These are phyloP conservation scores for Mortierella sp. DNA, from an alignment of 371 early-diverging fungal species.

Conservation along the genomic window DNA sequence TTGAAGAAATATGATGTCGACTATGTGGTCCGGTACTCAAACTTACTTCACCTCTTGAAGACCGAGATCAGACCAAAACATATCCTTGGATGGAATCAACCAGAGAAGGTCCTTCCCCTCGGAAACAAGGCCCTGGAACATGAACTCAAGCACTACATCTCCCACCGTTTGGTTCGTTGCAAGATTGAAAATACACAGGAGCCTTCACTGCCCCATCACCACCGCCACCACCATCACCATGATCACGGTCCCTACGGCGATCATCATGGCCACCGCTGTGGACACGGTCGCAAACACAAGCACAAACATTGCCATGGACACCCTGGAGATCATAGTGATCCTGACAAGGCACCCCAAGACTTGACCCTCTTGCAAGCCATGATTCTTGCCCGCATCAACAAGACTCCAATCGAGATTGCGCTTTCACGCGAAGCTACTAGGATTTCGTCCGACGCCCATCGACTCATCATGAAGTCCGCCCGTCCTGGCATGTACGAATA, in stretches of 20 bases:
- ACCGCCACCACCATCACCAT: slow-evolving; percentile 9
- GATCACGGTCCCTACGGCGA: slow-evolving; percentile 50
- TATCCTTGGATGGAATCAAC: slow-evolving; percentile 51
- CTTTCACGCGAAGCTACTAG: slow-evolving; percentile 56
- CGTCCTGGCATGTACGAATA: slow-evolving; percentile 64
- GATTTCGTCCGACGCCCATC: slow-evolving; percentile 65
- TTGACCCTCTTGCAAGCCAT: slow-evolving; percentile 54
- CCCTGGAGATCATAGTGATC: slow-evolving; percentile 7
- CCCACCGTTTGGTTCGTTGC: slow-evolving; percentile 28
- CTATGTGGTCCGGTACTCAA: slow-evolving; percentile 54
- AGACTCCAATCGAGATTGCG: slow-evolving; percentile 64
- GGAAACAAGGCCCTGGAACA: slow-evolving; percentile 31
- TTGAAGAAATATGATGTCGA: slow-evolving; percentile 64
- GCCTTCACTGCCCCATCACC: not conserved
- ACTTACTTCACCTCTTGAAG: slow-evolving; percentile 43
- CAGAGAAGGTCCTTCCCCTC: slow-evolving; percentile 35
- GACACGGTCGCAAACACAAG: slow-evolving; percentile 16
- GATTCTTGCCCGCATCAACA: slow-evolving; percentile 63
- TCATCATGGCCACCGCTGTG: slow-evolving; percentile 32
- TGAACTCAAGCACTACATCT: slow-evolving; percentile 44
- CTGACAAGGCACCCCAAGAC: slow-evolving; percentile 7
- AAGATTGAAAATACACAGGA: not conserved
- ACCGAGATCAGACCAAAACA: slow-evolving; percentile 37
- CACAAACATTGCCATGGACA: slow-evolving; percentile 16
- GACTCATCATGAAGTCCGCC: slow-evolving; percentile 58